Evolutionary conservation across 257 asterid species (phyloP), one percentile per base, ranked within the genome.

Genomic region (Solanum acaule): DNA sequence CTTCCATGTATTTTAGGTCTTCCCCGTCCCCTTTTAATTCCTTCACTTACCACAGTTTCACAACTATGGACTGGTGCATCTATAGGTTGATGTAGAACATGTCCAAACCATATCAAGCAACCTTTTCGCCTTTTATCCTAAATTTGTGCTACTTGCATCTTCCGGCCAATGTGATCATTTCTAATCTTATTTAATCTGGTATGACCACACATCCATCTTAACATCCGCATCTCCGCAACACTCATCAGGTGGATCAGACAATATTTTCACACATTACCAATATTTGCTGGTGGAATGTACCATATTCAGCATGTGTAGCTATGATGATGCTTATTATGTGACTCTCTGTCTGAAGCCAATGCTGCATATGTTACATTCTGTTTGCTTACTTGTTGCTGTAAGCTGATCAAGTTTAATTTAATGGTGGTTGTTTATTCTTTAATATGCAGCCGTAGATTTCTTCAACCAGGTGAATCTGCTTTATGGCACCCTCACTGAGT

Each of bases 381-480:
- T 44, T 81, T 46, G 40, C 68, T 9, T 81, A 81, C 67, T 29
- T 16, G 85, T 46, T 29, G 85, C 25, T 79, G 27, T 79, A 81
- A 81, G 85, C 68, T 44, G 67, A 29, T 82, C 44, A 82, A 20
- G 8, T 82, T 49, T 31, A 61, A 91, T 90, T 93, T 87, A 90
- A 65, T 59, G 38, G 83, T 77, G 83, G 52, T 86, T 49, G 20
- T 52, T 90, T 86, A 12, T 85, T 92, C 90, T 27, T 81, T 44
- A 61, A 61, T 93, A 86, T 94, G 76, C 96, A 96, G 99, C 99
- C 89, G 98, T 96, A n/a, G 99, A 96, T 89, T 96, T 95, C 94
- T 96, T 95, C 97, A 95, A 94, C 91, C 98, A 95, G 93, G 99
- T 96, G 93, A 95, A 96, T 92, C 95, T 96, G 90, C 98, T 96